Evolutionary conservation across 306 rosid species (phyloP).

Genomic region (Ammopiptanthus mongolicus): DNA sequence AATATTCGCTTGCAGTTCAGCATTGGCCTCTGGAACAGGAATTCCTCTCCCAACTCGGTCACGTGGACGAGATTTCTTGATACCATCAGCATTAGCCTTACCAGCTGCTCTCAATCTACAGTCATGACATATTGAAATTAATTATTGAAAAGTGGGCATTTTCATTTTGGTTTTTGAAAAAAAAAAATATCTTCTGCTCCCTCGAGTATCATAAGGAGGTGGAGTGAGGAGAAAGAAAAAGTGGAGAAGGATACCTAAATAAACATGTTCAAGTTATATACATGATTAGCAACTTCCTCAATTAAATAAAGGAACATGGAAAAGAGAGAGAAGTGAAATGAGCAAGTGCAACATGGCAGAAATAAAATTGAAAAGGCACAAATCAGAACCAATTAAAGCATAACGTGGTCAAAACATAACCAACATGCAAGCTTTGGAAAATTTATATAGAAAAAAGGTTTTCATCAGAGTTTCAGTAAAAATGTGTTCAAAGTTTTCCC

Average conservation of each 20-base stretch:
- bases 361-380: neutral
- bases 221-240: neutral
- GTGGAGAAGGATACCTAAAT: neutral
- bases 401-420: neutral
- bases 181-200: neutral
- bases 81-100: slow-evolving; percentile 72
- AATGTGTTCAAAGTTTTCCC: neutral
- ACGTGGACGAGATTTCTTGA: slow-evolving; percentile 74
- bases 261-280: neutral
- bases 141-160: neutral
- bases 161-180: neutral
- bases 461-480: slow-evolving; percentile 2
- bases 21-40: slow-evolving; percentile 90
- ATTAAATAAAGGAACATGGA: neutral
- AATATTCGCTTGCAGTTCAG: slow-evolving; percentile 90
- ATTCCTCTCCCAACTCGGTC: slow-evolving; percentile 74
- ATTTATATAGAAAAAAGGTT: neutral
- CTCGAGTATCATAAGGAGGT: neutral
- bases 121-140: slow-evolving; percentile 32
- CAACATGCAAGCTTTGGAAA: neutral
- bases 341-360: neutral
- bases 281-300: neutral
- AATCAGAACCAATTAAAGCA: neutral
- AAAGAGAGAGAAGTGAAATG: neutral
- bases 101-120: slow-evolving; percentile 88